Conservation (phyloP, 768 basidiomycete species). For the Phylloporus sp. region DNA sequence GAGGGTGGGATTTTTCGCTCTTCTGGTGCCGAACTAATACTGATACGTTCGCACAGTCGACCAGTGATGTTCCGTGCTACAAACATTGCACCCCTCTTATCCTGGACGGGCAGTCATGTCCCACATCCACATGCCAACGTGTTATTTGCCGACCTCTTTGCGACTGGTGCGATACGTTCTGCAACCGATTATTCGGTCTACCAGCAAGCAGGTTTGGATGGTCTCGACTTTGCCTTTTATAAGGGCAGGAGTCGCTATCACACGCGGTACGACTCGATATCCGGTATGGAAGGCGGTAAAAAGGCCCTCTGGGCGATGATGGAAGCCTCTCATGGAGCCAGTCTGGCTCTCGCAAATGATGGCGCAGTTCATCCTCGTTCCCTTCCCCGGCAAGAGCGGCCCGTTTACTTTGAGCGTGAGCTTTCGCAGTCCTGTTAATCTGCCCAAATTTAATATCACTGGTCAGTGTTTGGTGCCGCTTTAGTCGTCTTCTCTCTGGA, state of each 20-base stretch:
- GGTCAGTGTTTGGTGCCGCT: conserved; percentile 52
- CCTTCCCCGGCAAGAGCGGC: conserved; percentile 21
- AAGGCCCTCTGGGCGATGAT: conserved; percentile 75
- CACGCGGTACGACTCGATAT: conserved; percentile 65
- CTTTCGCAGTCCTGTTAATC: neutral
- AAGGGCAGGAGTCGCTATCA: conserved; percentile 70
- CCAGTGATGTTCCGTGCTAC: conserved; percentile 75
- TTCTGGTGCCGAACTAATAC: neutral
- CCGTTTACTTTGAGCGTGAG: conserved; percentile 76
- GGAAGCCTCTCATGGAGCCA: conserved; percentile 56
- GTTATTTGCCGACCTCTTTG: conserved; percentile 63
- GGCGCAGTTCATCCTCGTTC: conserved; percentile 25
- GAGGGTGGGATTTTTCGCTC: conserved; percentile 47
- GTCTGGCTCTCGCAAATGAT: conserved; percentile 48
- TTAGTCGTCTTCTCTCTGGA: conserved; percentile 53
- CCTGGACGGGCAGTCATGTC: conserved; percentile 44
- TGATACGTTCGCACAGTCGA: conserved; percentile 40
- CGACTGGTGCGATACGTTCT: conserved; percentile 59
- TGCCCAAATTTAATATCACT: neutral
- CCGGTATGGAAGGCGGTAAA: conserved; percentile 49
- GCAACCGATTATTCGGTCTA: conserved; percentile 75
- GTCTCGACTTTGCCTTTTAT: conserved; percentile 79
- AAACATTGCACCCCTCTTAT: conserved; percentile 48
- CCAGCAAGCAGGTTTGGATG: conserved; percentile 50
- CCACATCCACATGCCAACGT: conserved; percentile 71